These are phyloP conservation scores for Trichosporon sp. DNA, from an alignment of 1,284 basidiomycete species.

Conservation along the genomic window DNA sequence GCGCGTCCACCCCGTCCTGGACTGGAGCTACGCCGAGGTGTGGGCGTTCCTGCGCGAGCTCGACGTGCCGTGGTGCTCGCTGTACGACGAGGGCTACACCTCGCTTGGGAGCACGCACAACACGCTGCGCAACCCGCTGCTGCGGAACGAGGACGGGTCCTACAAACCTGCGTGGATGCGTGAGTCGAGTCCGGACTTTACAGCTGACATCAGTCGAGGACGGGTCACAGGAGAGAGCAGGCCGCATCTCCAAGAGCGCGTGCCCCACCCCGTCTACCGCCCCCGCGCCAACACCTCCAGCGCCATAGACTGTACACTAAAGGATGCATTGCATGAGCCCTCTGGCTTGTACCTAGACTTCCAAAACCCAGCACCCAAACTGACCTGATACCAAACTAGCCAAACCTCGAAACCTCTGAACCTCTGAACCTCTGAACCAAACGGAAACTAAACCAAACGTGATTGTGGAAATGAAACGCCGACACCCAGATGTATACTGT, in stretches of 20 bases:
- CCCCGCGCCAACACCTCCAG: not conserved
- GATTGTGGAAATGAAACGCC: too few species aligned
- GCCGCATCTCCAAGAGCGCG: slow-evolving; percentile 28
- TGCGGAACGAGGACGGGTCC: slow-evolving; percentile 49
- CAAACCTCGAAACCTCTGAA: too few species aligned
- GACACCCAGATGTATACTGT: not conserved
- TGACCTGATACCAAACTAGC: too few species aligned
- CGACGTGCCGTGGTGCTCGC: slow-evolving; percentile 72
- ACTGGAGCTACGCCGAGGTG: slow-evolving; percentile 85
- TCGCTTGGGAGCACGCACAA: slow-evolving; percentile 93
- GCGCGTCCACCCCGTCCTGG: slow-evolving; percentile 90
- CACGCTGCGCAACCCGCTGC: slow-evolving; percentile 84
- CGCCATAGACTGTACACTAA: slow-evolving; percentile 3
- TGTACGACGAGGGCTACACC: slow-evolving; percentile 97
- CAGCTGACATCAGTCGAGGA: slow-evolving; percentile 53
- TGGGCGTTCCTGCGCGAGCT: slow-evolving; percentile 81
- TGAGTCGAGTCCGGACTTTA: slow-evolving; percentile 16
- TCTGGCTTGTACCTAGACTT: not conserved
- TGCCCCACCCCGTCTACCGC: not conserved
- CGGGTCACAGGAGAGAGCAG: slow-evolving; percentile 65
- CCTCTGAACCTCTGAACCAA: too few species aligned
- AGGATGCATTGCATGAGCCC: slow-evolving; percentile 15
- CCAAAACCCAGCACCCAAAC: not conserved
- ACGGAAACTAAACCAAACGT: too few species aligned
- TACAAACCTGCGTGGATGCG: slow-evolving; percentile 43